These are phyloP conservation scores for Ciborinia camelliae DNA, from an alignment of 2,329 filamentous ascomycete genomes.

Conservation along the genomic window DNA sequence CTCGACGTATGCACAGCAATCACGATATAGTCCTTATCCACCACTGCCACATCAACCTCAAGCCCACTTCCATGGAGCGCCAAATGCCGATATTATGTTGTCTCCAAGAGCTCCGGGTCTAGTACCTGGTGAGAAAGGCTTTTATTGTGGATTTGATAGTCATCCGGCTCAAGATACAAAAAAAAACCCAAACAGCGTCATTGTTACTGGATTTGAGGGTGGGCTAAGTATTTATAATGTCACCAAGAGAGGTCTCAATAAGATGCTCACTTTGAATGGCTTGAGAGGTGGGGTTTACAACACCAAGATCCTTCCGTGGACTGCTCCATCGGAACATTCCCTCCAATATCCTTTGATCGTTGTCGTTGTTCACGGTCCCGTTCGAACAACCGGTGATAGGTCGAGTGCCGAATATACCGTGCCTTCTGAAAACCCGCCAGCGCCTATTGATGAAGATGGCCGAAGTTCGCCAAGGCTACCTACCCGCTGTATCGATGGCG, in stretches of 20 bases:
- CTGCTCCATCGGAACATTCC: conserved; percentile 49
- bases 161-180: conserved; percentile 44
- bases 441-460: conserved; percentile 24
- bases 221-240: conserved; percentile 73
- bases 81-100: conserved; percentile 65
- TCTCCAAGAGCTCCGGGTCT: conserved; percentile 50
- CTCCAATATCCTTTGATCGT: conserved; percentile 70
- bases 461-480: conserved; percentile 39
- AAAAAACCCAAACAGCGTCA: conserved; percentile 54
- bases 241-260: conserved; percentile 67
- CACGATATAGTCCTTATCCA: conserved; percentile 51
- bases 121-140: conserved; percentile 65
- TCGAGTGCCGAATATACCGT: conserved; percentile 27
- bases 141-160: conserved; percentile 78
- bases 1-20: conserved; percentile 51
- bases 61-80: conserved; percentile 71
- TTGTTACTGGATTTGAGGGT: conserved; percentile 77
- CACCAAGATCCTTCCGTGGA: conserved; percentile 79
- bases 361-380: conserved; percentile 75
- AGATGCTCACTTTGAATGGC: conserved; percentile 68
- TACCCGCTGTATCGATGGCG: conserved; percentile 38
- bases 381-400: conserved; percentile 41
- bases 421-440: conserved; percentile 27
- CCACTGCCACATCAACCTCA: conserved; percentile 73
- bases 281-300: conserved; percentile 75